These are phyloP conservation scores for Boletus tomentosulus DNA, from an alignment of 768 basidiomycete genomes.

Conservation along the genomic window DNA sequence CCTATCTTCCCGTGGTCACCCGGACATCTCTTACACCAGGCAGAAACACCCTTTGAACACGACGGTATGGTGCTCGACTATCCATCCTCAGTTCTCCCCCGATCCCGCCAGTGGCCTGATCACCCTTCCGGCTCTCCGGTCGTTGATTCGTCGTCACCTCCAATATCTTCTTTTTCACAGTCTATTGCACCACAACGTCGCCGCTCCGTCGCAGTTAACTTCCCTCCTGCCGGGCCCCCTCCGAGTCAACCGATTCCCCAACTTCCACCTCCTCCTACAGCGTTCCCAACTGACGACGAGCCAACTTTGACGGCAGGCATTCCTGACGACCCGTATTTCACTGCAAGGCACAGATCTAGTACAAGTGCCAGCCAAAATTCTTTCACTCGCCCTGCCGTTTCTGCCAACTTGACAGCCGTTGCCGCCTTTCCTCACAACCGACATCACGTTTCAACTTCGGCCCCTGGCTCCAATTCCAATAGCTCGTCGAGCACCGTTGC, in stretches of 20 bases:
- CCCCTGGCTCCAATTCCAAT: slow-evolving; percentile 24
- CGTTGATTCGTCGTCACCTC: slow-evolving; percentile 19
- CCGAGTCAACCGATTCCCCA: slow-evolving; percentile 73
- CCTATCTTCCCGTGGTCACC: too few relatives aligned
- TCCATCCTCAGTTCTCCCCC: slow-evolving; percentile 26
- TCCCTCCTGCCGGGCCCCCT: slow-evolving; percentile 65
- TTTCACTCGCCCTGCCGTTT: slow-evolving; percentile 34
- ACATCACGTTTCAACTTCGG: slow-evolving; percentile 29
- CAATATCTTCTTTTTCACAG: slow-evolving; percentile 30
- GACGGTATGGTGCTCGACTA: slow-evolving; percentile 31
- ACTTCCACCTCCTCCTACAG: slow-evolving; percentile 41
- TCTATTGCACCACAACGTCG: slow-evolving; percentile 44
- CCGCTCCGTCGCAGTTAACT: slow-evolving; percentile 63
- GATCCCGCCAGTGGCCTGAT: slow-evolving; percentile 35
- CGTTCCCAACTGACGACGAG: slow-evolving; percentile 16
- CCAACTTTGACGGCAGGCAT: slow-evolving; percentile 16
- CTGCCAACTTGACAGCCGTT: slow-evolving; percentile 54
- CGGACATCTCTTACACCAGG: too few relatives aligned
- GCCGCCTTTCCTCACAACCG: slow-evolving; percentile 59
- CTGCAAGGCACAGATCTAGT: slow-evolving; percentile 33
- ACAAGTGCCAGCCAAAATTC: slow-evolving; percentile 33
- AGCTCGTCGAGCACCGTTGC: slow-evolving; percentile 19
- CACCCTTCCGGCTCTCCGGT: slow-evolving; percentile 6
- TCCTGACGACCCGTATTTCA: slow-evolving; percentile 27
- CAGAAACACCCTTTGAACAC: neutral